Base-by-base conservation (phyloP, 2,329 filamentous ascomycete species). In the Fusarium devonianum region DNA sequence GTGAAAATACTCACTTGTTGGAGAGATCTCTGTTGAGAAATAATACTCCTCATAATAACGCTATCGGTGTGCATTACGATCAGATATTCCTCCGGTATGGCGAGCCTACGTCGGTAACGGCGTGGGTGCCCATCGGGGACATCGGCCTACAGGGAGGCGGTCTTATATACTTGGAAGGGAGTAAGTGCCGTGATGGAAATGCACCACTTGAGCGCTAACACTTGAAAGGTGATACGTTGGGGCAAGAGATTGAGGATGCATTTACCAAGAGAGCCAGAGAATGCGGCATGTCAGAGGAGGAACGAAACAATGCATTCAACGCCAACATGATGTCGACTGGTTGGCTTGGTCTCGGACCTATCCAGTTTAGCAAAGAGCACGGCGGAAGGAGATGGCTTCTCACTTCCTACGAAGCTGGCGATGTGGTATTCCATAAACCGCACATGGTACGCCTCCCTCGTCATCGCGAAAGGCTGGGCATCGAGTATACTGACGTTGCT, bases 11-110 rank as follows among this genome's bases (percentile, higher is more conserved):
- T 3, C 18, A 47, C 7, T 9, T 53, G 7, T 30, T 58, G 0
- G 38, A 35, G 7, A 46, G 52, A 17, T 49, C 52, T 1, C 63
- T 84, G 9, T 64, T 85, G 41, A 69, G 82, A 26, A 84, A 84
- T 54, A 84, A 83, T 56, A 79, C 78, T 0, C 82, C 82, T 0
- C 75, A 75, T 0, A 82, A 79, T 37, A 79, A 80, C 54, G 79
- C 81, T 0, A 84, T 83, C 51, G 81, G 81, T 0, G 81, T 85
- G 3, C 82, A 85, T 52, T 84, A 84, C 57, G 81, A 85, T 58
- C 80, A 84, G 67, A 82, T 79, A 16, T 84, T 84, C 58, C 64
- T 84, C 36, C 66, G 80, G 2, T 64, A 82, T 59, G 82, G 81
- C 1, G 80, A 82, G 38, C 75, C 78, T 2, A 81, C 79, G 0